These are phyloP conservation scores for Antarctomyces pellizariae DNA, from an alignment of 495 filamentous ascomycete species.

Conservation along the genomic window DNA sequence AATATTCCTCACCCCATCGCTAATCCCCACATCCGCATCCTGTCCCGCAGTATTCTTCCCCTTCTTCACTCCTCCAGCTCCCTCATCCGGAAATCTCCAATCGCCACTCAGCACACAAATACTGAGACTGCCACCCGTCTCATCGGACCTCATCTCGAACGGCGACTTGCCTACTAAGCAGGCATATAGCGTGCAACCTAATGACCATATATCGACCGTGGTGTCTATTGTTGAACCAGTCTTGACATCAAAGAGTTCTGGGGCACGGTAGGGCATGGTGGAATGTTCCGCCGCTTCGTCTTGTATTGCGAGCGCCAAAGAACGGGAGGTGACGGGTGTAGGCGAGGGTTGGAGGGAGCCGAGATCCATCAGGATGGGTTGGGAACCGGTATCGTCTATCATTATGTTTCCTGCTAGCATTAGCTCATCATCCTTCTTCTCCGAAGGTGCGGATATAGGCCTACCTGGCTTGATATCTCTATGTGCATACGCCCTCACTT, in stretches of 20 bases:
- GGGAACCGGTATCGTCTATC: constrained; percentile 69
- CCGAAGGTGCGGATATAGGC: constrained; percentile 2
- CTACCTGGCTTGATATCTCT: constrained; percentile 91
- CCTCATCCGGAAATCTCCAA: constrained; percentile 84
- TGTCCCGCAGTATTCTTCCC: constrained; percentile 14
- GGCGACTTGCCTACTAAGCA: constrained; percentile 90
- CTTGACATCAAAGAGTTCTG: constrained; percentile 94
- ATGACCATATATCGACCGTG: constrained; percentile 94
- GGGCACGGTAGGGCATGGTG: constrained; percentile 95
- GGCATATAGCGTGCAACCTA: constrained; percentile 90
- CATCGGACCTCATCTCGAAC: constrained; percentile 84
- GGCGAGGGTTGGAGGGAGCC: constrained; percentile 78
- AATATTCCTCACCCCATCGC: constrained; percentile 57
- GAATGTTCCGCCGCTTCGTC: constrained; percentile 87
- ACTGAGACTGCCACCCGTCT: constrained; percentile 81
- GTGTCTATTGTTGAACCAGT: constrained; percentile 82
- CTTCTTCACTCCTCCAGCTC: constrained; percentile 24
- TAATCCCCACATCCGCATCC: constrained; percentile 26
- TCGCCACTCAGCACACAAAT: constrained; percentile 81
- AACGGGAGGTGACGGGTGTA: constrained; percentile 79
- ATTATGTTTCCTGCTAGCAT: constrained; percentile 61
- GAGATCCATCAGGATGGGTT: constrained; percentile 94
- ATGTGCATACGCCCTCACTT: constrained; percentile 69
- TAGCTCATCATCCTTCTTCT: constrained; percentile 1
- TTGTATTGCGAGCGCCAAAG: constrained; percentile 73